A percentile compares a stretch with the other conserved stretches of the same genome.
Conservation (phyloP, 805 yeast species). For the Pichia gijzeniarum region DNA sequence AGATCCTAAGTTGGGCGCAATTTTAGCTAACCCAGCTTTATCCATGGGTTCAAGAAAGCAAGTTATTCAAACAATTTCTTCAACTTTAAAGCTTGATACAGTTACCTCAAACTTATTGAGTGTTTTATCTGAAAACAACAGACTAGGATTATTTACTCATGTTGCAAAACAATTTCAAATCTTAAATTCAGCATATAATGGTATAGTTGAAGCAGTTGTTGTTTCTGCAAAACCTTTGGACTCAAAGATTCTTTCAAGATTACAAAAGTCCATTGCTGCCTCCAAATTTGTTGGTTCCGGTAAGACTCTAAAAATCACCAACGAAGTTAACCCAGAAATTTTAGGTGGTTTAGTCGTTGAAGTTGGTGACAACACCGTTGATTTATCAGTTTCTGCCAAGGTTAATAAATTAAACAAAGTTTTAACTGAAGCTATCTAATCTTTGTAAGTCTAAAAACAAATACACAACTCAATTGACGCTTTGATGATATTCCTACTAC, state of each 20-base stretch:
- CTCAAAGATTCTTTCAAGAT: slow-evolving; percentile 66
- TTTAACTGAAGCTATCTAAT: slow-evolving; percentile 77
- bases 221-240: slow-evolving; percentile 85
- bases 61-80: slow-evolving; percentile 56
- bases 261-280: slow-evolving; percentile 69
- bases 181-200: slow-evolving; percentile 83
- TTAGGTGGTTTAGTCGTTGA: slow-evolving; percentile 95
- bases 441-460: background rate
- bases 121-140: slow-evolving; percentile 91
- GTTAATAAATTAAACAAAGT: slow-evolving; percentile 84
- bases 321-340: slow-evolving; percentile 82
- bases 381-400: slow-evolving; percentile 79
- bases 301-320: slow-evolving; percentile 77
- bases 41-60: slow-evolving; percentile 65
- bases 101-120: slow-evolving; percentile 72
- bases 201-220: slow-evolving; percentile 88
- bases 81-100: slow-evolving; percentile 49
- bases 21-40: slow-evolving; percentile 78
- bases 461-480: background rate
- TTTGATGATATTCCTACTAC: background rate
- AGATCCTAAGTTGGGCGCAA: slow-evolving; percentile 57
- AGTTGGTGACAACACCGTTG: slow-evolving; percentile 95
- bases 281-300: slow-evolving; percentile 80
- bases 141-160: slow-evolving; percentile 62
- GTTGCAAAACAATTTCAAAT: slow-evolving; percentile 66